Evolutionary conservation across 768 basidiomycete genomes (phyloP).

Genomic region (Hericium rajendrae): DNA sequence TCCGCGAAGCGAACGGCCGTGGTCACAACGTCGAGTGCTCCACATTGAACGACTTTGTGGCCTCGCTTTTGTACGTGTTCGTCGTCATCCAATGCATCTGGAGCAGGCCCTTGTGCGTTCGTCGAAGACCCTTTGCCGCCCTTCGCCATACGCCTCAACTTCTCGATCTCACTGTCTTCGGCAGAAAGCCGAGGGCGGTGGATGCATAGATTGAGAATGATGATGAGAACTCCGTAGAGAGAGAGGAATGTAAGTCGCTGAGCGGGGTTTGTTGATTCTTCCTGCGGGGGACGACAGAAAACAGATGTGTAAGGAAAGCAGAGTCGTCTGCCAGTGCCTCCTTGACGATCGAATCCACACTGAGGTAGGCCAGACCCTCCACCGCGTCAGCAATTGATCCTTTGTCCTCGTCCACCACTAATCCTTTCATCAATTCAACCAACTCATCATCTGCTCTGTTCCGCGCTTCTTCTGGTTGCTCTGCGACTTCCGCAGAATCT

Average conservation of each 20-base stretch:
- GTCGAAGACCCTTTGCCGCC: conserved; percentile 9
- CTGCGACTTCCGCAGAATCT: conserved; percentile 31
- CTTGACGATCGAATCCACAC: conserved; percentile 48
- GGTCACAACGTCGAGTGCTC: conserved; percentile 54
- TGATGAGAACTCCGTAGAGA: conserved; percentile 72
- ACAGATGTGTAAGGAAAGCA: conserved; percentile 40
- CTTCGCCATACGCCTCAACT: conserved; percentile 66
- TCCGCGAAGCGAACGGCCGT: conserved; percentile 46
- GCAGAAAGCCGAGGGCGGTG: conserved; percentile 65
- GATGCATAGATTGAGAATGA: conserved; percentile 65
- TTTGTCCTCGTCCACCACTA: conserved; percentile 4
- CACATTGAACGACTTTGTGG: conserved; percentile 45
- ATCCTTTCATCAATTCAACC: conserved; percentile 22
- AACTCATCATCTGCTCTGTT: background rate
- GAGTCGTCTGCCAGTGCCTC: conserved; percentile 44
- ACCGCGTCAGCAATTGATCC: conserved; percentile 49
- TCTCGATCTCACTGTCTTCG: conserved; percentile 77
- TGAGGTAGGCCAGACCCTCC: conserved; percentile 80
- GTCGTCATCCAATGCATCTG: conserved; percentile 47
- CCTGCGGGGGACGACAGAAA: conserved; percentile 17
- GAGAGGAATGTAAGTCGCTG: conserved; percentile 33
- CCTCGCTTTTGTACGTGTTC: conserved; percentile 54
- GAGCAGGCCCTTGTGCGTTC: conserved; percentile 5
- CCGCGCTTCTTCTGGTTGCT: conserved; percentile 3
- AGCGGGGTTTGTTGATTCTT: conserved; percentile 8